A percentile compares a stretch with the other conserved stretches of the same genome.
Evolutionary conservation across 2,329 filamentous ascomycete species (phyloP).

Genomic region (Apiospora rasikravindrae): DNA sequence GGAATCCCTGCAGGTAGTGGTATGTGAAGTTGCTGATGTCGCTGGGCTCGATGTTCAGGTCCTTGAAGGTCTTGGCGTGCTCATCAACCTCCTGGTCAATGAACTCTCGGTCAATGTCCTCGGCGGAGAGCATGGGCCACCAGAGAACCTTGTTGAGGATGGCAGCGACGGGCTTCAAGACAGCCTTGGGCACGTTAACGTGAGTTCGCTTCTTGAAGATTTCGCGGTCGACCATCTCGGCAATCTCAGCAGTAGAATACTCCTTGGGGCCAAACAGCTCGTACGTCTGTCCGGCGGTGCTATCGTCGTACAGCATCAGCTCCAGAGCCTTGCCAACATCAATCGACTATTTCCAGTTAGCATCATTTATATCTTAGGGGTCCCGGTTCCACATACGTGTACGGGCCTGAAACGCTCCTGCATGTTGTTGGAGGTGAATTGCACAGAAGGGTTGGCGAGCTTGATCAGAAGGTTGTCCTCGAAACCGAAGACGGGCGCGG

Average conservation of each 20-base stretch:
- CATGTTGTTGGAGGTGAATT: conserved; percentile 93
- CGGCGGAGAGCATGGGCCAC: conserved; percentile 81
- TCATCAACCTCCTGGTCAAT: conserved; percentile 91
- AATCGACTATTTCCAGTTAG: conserved; percentile 63
- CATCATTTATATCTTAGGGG: not conserved
- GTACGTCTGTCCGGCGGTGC: conserved; percentile 85
- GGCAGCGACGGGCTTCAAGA: conserved; percentile 77
- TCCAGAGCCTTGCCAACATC: conserved; percentile 91
- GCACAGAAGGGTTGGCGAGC: conserved; percentile 78
- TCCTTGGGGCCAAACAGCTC: conserved; percentile 94
- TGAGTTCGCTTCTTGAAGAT: conserved; percentile 89
- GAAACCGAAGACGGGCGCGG: conserved; percentile 91
- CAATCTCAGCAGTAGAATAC: conserved; percentile 88
- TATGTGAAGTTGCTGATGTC: conserved; percentile 89
- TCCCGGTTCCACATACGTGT: conserved; percentile 63
- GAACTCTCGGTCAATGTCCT: conserved; percentile 91
- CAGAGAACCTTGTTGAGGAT: conserved; percentile 83
- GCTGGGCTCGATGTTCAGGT: conserved; percentile 86
- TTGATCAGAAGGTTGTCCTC: conserved; percentile 91
- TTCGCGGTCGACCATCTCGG: conserved; percentile 86
- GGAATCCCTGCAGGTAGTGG: conserved; percentile 93
- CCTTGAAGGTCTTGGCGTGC: conserved; percentile 92
- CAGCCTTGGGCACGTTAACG: conserved; percentile 83
- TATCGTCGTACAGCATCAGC: conserved; percentile 88
- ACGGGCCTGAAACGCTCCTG: conserved; percentile 89